Evolutionary conservation across 2,329 filamentous ascomycete species (phyloP), one percentile per base, ranked within the genome.

Genomic region (Aspergillus candidus): DNA sequence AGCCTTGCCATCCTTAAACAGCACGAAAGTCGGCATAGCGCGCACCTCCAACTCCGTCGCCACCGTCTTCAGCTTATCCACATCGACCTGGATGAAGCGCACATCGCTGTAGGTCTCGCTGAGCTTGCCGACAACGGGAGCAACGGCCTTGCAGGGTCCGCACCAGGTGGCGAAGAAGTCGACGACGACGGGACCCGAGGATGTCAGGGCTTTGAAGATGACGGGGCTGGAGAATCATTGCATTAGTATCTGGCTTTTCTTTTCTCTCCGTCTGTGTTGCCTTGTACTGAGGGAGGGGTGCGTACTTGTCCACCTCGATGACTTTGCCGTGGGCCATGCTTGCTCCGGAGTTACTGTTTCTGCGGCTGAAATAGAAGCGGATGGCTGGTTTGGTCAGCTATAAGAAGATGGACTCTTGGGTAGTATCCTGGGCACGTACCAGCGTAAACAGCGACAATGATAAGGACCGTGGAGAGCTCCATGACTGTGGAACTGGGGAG

Each of bases 101-200:
- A 78, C 61, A 45, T 72, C 69, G 17, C 65, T 55, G 56, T 78
- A 74, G 36, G 70, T 67, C 41, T 72, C 68, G 46, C 74, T 76
- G 43, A 78, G 67, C 52, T 72, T 63, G 43, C 72, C 70, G 56
- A 78, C 72, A 49, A 73, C 63, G 27, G 76, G 76, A 3, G 70
- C 70, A 43, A 79, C 75, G 30, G 71, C 66, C 56, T 76, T 76
- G 68, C 76, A 79, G 22, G 76, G 76, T 2, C 75, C 75, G 58
- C 76, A 78, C 75, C 77, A 79, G 50, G 72, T 72, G 11, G 74
- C 74, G 58, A 72, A 74, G 68, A 74, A 76, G 60, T 77, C 74
- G 56, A 74, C 67, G 43, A 76, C 65, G 43, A 72, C 68, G 51
- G 88, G 71, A 18, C 62, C 66, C 51, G 75, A 64, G 44, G 74